Evolutionary conservation across 2,329 filamentous ascomycete species (phyloP).

Genomic region (Bipolaris sorokiniana): DNA sequence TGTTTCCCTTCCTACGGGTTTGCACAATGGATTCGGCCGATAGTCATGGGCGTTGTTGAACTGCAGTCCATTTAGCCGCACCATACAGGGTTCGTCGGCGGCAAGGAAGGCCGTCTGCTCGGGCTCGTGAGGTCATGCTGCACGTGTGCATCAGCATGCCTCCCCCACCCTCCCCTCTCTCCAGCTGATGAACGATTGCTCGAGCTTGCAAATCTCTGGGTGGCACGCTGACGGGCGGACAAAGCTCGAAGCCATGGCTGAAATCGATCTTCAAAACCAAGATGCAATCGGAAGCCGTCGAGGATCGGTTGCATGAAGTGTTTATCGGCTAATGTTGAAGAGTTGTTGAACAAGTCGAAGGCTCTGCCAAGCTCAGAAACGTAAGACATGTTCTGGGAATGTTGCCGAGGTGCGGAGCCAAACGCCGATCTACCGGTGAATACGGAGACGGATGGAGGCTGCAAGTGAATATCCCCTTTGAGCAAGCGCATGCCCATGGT

Average conservation of each 20-base stretch:
- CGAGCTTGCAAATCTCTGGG: conserved; percentile 6
- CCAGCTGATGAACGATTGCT: conserved; percentile 18
- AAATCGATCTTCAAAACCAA: conserved; percentile 8
- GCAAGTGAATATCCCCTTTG: conserved; percentile 2
- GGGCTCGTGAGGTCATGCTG: conserved; percentile 6
- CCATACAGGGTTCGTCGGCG: conserved; percentile 2
- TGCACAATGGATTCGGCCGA: not conserved
- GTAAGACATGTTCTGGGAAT: conserved; percentile 7
- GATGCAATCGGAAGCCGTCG: conserved; percentile 7
- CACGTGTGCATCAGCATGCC: conserved; percentile 25
- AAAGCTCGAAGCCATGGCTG: conserved; percentile 5
- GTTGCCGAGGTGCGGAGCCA: conserved; percentile 8
- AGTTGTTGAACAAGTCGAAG: not conserved
- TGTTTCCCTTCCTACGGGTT: not conserved
- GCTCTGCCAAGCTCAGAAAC: conserved; percentile 1
- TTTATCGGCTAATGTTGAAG: conserved; percentile 5
- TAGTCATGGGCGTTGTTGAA: conserved; percentile 19
- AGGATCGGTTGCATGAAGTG: conserved; percentile 3
- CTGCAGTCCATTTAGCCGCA: conserved; percentile 26
- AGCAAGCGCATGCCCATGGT: conserved; percentile 2
- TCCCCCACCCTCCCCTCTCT: not conserved
- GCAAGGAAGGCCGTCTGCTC: conserved; percentile 3
- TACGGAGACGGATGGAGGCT: not conserved
- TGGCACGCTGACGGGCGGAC: conserved; percentile 6
- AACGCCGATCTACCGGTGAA: conserved; percentile 13